Evolutionary conservation across 805 yeast species (phyloP), one percentile per base, ranked within the genome.

Genomic region (Pichia occidentalis): DNA sequence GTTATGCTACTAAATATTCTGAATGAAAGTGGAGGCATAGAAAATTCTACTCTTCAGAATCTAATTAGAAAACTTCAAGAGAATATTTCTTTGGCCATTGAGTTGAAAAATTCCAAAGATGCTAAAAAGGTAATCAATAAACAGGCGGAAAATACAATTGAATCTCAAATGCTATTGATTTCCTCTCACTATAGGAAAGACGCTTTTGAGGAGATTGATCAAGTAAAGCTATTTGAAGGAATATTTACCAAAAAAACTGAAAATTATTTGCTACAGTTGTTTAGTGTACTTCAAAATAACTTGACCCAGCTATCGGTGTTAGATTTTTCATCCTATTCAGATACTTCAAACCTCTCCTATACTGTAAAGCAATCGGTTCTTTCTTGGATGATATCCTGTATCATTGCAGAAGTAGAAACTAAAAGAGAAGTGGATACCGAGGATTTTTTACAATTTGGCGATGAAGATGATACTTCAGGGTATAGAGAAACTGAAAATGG

Each of bases 331-430:
- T 11, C 20, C 9, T 13, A 26, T 28, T 1, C 10, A 16, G 30
- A 12, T 27, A 27, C 14, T 14, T 23, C 19, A 17, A 50, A 51
- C 7, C 23, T 42, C 1, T 37, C 46, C 13, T 18, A 36, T 0
- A 14, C 45, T 1, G 34, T 53, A 22, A 54, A 49, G 13, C 48
- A 43, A 11, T 45, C 64, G 0, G 43, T 61, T 3, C 46, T 56
- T 1, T 39, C 69, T 13, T 72, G 75, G 76, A 48, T 68, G 4
- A 40, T 62, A 0, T 57, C 67, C 12, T 52, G 14, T 24, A 38
- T 29, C 19, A 12, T 16, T n/a, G 16, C 23, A 8, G n/a, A 25
- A 12, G 24, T 7, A 7, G 6, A 18, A 16, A 14, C 3, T 8
- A 5, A 16, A 1, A 29, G 39, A 10, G 22, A 39, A 8, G 23